Evolutionary conservation across 371 early-diverging fungal species (phyloP).

Genomic region (Mucor lusitanicus): DNA sequence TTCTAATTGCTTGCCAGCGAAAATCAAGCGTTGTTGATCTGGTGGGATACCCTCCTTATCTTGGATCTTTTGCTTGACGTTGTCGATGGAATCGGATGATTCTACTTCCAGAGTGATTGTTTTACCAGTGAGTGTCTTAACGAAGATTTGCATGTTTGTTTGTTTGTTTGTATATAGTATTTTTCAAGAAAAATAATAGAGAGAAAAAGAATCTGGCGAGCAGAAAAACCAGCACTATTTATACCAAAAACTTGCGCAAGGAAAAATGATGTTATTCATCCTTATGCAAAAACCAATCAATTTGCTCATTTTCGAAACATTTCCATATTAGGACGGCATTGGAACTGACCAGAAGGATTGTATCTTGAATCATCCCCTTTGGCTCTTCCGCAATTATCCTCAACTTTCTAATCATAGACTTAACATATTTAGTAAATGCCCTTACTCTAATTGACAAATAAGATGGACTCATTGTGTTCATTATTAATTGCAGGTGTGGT

Average conservation of each 20-base stretch:
- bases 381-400: neutral
- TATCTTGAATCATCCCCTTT: neutral
- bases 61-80: no score
- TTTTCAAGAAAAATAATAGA: neutral
- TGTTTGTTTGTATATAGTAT: neutral
- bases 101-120: conserved; percentile 94
- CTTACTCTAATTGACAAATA: neutral
- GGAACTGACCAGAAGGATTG: conserved; percentile 8
- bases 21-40: conserved; percentile 98
- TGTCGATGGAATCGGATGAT: conserved; percentile 93
- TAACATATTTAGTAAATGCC: neutral
- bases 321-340: neutral
- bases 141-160: conserved; percentile 67
- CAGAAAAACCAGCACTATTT: neutral
- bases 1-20: conserved; percentile 97
- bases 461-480: neutral
- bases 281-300: conserved; percentile 12
- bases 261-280: conserved; percentile 15
- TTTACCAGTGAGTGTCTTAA: conserved; percentile 82
- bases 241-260: neutral
- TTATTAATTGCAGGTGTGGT: neutral
- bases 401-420: neutral
- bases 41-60: conserved; percentile 98
- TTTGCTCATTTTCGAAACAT: conserved; percentile 8
- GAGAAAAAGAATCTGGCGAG: neutral